phyloP scores from a whole-genome alignment of 805 yeast genomes.

The Barnettozyma siamensis region DNA sequence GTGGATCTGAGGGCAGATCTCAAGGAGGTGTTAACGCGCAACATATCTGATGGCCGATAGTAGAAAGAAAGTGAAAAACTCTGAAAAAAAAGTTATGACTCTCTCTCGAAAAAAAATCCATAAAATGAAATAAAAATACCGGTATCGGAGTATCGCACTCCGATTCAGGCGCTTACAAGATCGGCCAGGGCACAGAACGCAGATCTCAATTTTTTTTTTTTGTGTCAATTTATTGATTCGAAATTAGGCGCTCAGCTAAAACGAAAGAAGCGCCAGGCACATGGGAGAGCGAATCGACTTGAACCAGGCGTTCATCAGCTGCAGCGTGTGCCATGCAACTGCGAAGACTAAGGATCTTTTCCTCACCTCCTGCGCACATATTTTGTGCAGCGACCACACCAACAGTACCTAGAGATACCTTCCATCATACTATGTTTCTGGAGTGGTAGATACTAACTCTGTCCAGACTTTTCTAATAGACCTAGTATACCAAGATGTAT shows the following conservation, averaged over 20 bases:
- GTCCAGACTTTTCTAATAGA: not conserved
- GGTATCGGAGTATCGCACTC: not conserved
- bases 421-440: not conserved
- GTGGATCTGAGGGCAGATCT: slow-evolving; percentile 14
- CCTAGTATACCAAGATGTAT: slow-evolving; percentile 12
- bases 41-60: slow-evolving; percentile 6
- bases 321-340: slow-evolving; percentile 28
- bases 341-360: slow-evolving; percentile 21
- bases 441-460: not conserved
- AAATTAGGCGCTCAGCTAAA: too few species aligned
- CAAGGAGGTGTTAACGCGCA: slow-evolving; percentile 15
- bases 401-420: slow-evolving; percentile 2
- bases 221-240: too few species aligned
- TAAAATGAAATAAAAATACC: not conserved
- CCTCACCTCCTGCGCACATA: slow-evolving; percentile 35
- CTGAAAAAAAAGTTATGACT: not conserved
- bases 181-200: not conserved
- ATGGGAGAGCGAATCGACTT: slow-evolving; percentile 12
- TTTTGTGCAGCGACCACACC: slow-evolving; percentile 28
- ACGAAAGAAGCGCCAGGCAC: not conserved
- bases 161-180: not conserved
- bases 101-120: not conserved
- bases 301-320: slow-evolving; percentile 28
- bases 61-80: not conserved
- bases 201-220: not conserved